Conservation (phyloP, 441 rosid species). For the Pelargonium myrrhifolium region DNA sequence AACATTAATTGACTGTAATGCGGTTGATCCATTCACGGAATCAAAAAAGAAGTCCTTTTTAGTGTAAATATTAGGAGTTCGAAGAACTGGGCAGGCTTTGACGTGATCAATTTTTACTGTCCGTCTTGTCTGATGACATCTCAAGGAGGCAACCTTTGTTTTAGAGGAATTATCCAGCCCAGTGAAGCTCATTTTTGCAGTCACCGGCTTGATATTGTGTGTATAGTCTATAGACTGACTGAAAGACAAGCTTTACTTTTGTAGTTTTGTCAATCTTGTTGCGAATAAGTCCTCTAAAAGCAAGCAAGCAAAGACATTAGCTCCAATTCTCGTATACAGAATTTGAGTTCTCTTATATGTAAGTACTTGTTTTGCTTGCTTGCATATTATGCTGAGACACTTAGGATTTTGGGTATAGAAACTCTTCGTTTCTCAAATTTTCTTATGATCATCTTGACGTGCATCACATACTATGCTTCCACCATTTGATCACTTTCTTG, state of each 20-base stretch:
- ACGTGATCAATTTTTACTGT: conserved; percentile 16
- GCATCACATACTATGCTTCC: no score
- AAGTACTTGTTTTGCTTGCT: no score
- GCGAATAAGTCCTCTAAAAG: background rate
- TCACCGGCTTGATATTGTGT: conserved; percentile 4
- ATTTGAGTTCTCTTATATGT: no score
- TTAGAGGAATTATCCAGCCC: no score
- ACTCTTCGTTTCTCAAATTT: no score
- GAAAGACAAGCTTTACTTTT: background rate
- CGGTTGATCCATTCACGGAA: background rate
- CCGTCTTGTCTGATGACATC: conserved; percentile 13
- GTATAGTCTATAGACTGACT: background rate
- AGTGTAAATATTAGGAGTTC: conserved; percentile 18
- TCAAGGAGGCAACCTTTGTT: background rate
- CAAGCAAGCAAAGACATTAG: no score
- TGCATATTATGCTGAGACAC: no score
- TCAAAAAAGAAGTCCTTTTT: background rate
- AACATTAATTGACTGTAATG: conserved; percentile 21
- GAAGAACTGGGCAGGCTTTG: conserved; percentile 20
- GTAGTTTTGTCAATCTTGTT: background rate
- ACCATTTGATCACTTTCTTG: no score
- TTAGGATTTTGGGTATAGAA: no score
- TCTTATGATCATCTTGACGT: no score
- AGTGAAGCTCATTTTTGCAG: conserved; percentile 12
- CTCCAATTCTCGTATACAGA: no score